A percentile compares a stretch with the other conserved stretches of the same genome.
phyloP scores from a whole-genome alignment of 78 protist species.

The Goniomonas avonlea region DNA sequence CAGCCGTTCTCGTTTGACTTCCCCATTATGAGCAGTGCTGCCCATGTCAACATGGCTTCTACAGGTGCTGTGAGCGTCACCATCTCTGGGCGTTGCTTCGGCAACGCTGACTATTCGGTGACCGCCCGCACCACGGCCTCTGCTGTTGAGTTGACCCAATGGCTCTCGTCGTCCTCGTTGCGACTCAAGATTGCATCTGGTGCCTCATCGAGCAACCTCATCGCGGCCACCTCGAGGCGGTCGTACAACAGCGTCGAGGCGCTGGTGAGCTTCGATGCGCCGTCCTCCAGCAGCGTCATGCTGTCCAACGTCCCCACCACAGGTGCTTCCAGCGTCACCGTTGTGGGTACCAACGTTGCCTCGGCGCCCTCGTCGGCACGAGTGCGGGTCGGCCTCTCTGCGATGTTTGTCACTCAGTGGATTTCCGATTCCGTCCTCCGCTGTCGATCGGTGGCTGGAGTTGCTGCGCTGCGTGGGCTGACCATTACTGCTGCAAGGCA shows the following conservation, averaged over 20 bases:
- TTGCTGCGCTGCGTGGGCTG: no score
- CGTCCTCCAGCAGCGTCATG: neutral
- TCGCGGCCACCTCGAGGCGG: neutral
- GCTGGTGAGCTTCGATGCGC: neutral
- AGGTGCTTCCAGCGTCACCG: neutral
- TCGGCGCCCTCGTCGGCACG: neutral
- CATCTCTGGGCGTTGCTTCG: no score
- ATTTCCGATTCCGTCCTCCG: neutral
- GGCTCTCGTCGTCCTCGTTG: slow-evolving; percentile 10
- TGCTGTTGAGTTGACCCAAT: neutral
- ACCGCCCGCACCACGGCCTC: no score
- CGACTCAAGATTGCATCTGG: neutral
- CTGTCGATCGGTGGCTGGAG: no score
- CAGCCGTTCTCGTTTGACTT: no score
- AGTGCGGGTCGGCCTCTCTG: neutral
- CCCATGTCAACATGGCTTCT: no score
- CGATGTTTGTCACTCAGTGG: neutral
- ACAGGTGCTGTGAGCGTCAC: no score
- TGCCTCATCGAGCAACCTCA: neutral
- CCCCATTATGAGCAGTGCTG: no score
- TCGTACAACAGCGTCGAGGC: no score
- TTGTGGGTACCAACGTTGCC: neutral
- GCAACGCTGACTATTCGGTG: no score
- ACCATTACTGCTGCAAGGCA: no score
- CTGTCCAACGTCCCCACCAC: neutral